These are phyloP conservation scores for Moricandia arvensis DNA, from an alignment of 345 rosid species.

Conservation along the genomic window DNA sequence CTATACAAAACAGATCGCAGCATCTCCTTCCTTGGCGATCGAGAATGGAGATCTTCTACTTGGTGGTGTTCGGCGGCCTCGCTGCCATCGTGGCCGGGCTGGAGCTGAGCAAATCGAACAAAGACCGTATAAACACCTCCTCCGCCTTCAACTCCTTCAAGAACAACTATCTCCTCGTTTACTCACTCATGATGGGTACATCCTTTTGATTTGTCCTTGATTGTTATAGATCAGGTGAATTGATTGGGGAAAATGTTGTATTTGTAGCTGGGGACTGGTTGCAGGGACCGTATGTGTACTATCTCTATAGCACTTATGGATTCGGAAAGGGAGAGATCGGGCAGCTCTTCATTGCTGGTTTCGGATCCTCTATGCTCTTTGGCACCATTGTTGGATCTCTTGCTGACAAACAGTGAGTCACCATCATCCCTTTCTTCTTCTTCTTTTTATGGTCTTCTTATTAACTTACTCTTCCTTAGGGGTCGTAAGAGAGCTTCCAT, in stretches of 20 bases:
- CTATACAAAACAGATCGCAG: slow-evolving; percentile 11
- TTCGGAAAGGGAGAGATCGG: slow-evolving; percentile 71
- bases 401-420: slow-evolving; percentile 64
- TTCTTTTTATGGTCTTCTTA: not conserved
- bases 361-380: slow-evolving; percentile 79
- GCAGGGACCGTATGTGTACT: slow-evolving; percentile 81
- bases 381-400: slow-evolving; percentile 81
- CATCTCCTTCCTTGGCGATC: not conserved
- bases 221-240: not conserved
- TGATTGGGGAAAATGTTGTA: not conserved
- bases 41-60: slow-evolving; percentile 62
- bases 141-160: slow-evolving; percentile 68
- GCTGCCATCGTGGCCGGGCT: slow-evolving; percentile 51
- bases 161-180: slow-evolving; percentile 68
- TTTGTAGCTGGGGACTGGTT: slow-evolving; percentile 58
- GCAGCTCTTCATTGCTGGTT: slow-evolving; percentile 72
- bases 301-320: slow-evolving; percentile 65
- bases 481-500: slow-evolving; percentile 70
- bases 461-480: slow-evolving; percentile 32
- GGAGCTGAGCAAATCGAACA: slow-evolving; percentile 66
- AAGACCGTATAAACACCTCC: slow-evolving; percentile 59
- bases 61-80: slow-evolving; percentile 55
- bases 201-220: not conserved
- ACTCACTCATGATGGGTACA: slow-evolving; percentile 81
- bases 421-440: not conserved